phyloP scores from a whole-genome alignment of 2,329 filamentous ascomycete species.

The Mycogone perniciosa region DNA sequence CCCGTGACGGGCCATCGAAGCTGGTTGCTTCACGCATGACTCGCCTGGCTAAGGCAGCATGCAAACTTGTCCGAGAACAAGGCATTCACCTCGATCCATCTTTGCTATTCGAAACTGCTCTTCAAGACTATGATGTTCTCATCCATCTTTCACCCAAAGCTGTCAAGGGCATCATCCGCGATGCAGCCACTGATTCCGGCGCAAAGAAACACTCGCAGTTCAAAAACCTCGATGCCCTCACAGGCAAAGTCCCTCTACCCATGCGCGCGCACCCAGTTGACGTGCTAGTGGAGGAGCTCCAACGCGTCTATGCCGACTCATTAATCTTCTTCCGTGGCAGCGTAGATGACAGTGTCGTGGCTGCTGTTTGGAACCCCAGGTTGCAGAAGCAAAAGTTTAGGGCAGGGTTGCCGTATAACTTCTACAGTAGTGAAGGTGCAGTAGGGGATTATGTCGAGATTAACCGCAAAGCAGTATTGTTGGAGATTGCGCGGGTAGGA shows the following conservation, averaged over 20 bases:
- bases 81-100: conserved; percentile 44
- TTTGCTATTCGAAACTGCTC: conserved; percentile 63
- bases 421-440: conserved; percentile 29
- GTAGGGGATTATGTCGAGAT: conserved; percentile 47
- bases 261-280: conserved; percentile 55
- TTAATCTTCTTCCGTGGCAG: conserved; percentile 76
- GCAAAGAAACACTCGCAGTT: conserved; percentile 48
- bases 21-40: conserved; percentile 82
- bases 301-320: conserved; percentile 57
- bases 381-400: conserved; percentile 56
- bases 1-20: conserved; percentile 62
- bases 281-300: conserved; percentile 62
- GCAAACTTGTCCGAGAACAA: conserved; percentile 50
- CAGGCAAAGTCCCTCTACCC: conserved; percentile 37
- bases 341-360: conserved; percentile 47
- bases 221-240: conserved; percentile 71
- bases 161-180: conserved; percentile 36
- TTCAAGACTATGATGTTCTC: conserved; percentile 80
- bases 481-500: conserved; percentile 65
- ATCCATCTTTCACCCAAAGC: conserved; percentile 59
- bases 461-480: conserved; percentile 60
- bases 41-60: conserved; percentile 69
- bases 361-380: conserved; percentile 53
- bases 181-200: conserved; percentile 30
- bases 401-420: conserved; percentile 63